Base-by-base conservation (phyloP, 768 basidiomycete genomes). In the Lentinula sp. region DNA sequence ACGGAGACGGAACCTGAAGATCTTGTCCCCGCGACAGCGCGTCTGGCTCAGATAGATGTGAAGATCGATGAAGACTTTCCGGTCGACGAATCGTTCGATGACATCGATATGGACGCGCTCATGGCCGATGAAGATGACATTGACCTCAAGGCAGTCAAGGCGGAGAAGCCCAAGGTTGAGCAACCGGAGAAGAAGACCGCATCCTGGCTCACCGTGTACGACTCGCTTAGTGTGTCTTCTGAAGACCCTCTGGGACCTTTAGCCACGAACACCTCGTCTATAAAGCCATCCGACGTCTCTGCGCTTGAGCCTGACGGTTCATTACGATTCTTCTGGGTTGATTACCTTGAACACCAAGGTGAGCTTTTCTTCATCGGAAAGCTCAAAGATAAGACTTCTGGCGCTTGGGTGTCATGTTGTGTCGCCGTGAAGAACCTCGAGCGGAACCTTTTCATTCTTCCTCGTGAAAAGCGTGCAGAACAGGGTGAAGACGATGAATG, bases 301-400 rank as follows among this genome's bases (percentile, higher is more conserved):
- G 88, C 87, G 0, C 79, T 95, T 2, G 93, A 98, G 68, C 75
- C 83, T 4, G 93, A 97, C 64, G 94, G 93, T 1, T 89, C 86
- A 3, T 75, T 98, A 13, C 83, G 83, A 31, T 95, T 99, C 78
- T 99, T 88, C 78, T 99, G 97, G 97, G 78, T 98, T 21, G 97
- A 99, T 69, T 93, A 93, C 68, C 84, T 95, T 37, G 94, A 98
- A 70, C 81, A 84, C 52, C 84, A 89, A 15, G 96, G 95, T 15
- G 84, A 83, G 62, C 77, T 99, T 3, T 89, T 93, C 70, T 89
- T 99, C 64, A 84, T 92, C 48, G 97, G 97, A 6, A 98, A 98
- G 74, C 82, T 95, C 46, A 85, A 89, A 65, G 93, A 95, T 74
- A 88, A 88, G 72, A 73, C 77, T 4, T 81, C 84, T 3, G 78